Percentiles rank a stretch among this genome's conserved stretches.
These are phyloP conservation scores for Zopfia rhizophila DNA, from an alignment of 2,329 filamentous ascomycete genomes.

Conservation along the genomic window DNA sequence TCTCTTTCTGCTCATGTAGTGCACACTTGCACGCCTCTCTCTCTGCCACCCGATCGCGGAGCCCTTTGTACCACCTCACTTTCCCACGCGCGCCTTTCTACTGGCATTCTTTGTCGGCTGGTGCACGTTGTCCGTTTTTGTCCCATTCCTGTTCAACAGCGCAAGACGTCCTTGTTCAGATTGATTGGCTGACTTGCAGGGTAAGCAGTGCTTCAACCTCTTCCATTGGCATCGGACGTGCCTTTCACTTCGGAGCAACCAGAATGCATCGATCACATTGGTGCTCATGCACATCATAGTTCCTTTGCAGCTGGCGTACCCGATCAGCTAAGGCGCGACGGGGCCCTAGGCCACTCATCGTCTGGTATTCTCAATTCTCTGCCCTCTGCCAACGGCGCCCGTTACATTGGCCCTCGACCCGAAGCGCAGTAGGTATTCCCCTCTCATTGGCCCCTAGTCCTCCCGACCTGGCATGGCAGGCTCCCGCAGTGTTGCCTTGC, in stretches of 20 bases:
- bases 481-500: constrained; percentile 52
- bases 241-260: constrained; percentile 56
- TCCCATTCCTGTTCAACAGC: constrained; percentile 47
- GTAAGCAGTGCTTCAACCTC: constrained; percentile 57
- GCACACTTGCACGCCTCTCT: constrained; percentile 42
- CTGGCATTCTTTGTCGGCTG: constrained; percentile 33
- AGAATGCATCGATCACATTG: constrained; percentile 59
- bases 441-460: constrained; percentile 50
- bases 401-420: constrained; percentile 64
- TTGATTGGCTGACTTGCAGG: constrained; percentile 55
- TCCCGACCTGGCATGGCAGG: constrained; percentile 44
- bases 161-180: constrained; percentile 32
- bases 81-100: constrained; percentile 40
- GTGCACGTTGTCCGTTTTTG: constrained; percentile 53
- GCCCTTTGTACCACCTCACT: constrained; percentile 45
- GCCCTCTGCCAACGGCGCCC: constrained; percentile 59
- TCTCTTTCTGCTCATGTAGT: constrained; percentile 44
- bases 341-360: constrained; percentile 58
- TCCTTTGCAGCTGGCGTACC: constrained; percentile 56
- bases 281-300: constrained; percentile 57
- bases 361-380: constrained; percentile 56
- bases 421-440: constrained; percentile 65
- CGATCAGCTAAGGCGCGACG: constrained; percentile 63
- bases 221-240: constrained; percentile 55
- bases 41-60: constrained; percentile 47